Base-by-base conservation (phyloP, 441 rosid species). In the Gossypium trilobum region DNA sequence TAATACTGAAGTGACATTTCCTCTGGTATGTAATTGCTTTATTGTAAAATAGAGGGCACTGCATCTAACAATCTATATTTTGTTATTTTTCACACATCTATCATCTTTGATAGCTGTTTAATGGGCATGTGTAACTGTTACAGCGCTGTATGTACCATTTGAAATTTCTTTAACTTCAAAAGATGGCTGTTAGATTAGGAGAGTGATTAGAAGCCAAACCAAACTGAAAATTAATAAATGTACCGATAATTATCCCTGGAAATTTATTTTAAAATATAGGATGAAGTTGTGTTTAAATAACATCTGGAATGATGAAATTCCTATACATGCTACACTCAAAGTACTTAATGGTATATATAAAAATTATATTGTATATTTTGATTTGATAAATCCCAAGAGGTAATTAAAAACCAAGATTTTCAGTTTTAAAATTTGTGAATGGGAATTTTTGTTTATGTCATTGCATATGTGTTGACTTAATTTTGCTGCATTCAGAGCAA, bases 1-100 rank as follows among this genome's bases (percentile, higher is more conserved):
- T 68, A 94, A 94, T 82, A 86, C 84, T 68, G 95, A 94, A 82
- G 68, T 90, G 70, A 85, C 91, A 57, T 68, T 91, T 60, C 93
- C 97, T 82, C 74, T 91, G 94, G 97, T 94, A 86, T 14, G 77
- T 58, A 52, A 31, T 22, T 2, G 42, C 2, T 73, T 39, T 29
- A 23, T 39, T 44, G 23, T 39, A 36, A 68, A 14, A 17, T 22
- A 42, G 9, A 19, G 48, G 46, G 13, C 57, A 39, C 27, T 46
- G 48, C 10, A 6, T 55, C 64, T 55, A 44, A 27, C 25, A 68
- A 27, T 67, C 59, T 27, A 0, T 66, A 25, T 46, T 33, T 66
- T 22, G n/a, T 11, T 66, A 6, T 22, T 46, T 66, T 23, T 56
- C 14, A 13, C 10, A 11, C 17, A n/a, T 17, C 51, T 8, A 62